Percentiles rank a stretch among this genome's conserved stretches.
These are phyloP conservation scores for Amylostereum areolatum DNA, from an alignment of 1,284 basidiomycete genomes.

Conservation along the genomic window DNA sequence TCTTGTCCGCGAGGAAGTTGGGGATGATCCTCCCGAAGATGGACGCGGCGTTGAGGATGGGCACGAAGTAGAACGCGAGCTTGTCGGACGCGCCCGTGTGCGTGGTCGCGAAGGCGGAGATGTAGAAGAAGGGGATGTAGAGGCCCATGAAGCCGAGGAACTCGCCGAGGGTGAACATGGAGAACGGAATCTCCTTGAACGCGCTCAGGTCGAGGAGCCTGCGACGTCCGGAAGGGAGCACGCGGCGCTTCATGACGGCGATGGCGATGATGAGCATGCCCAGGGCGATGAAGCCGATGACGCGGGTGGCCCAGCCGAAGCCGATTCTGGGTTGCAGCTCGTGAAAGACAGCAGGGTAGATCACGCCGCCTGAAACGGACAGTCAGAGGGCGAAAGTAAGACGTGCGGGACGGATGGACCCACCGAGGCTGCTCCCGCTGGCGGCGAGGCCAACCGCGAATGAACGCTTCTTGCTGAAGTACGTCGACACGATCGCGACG, in stretches of 20 bases:
- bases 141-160: slow-evolving; percentile 13
- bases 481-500: slow-evolving; percentile 10
- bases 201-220: slow-evolving; percentile 14
- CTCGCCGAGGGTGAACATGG: slow-evolving; percentile 8
- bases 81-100: slow-evolving; percentile 1
- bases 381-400: neutral
- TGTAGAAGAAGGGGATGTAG: slow-evolving; percentile 18
- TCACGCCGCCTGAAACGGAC: slow-evolving; percentile 14
- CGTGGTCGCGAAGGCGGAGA: slow-evolving; percentile 7
- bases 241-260: slow-evolving; percentile 34
- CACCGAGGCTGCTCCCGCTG: slow-evolving; percentile 35
- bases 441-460: slow-evolving; percentile 5
- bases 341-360: slow-evolving; percentile 19
- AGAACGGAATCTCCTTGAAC: slow-evolving; percentile 9
- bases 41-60: slow-evolving; percentile 21
- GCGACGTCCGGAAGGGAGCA: slow-evolving; percentile 13
- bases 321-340: slow-evolving; percentile 17
- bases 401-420: slow-evolving; percentile 7
- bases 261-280: slow-evolving; percentile 25
- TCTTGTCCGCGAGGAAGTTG: slow-evolving; percentile 19
- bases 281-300: slow-evolving; percentile 15
- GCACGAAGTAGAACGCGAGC: slow-evolving; percentile 18
- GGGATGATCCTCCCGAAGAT: slow-evolving; percentile 22
- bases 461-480: slow-evolving; percentile 19
- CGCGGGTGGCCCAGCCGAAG: slow-evolving; percentile 20